Percentiles rank a stretch among this genome's conserved stretches.
Evolutionary conservation across 805 yeast species (phyloP).

Genomic region (Saccharomycopsis capsularis): DNA sequence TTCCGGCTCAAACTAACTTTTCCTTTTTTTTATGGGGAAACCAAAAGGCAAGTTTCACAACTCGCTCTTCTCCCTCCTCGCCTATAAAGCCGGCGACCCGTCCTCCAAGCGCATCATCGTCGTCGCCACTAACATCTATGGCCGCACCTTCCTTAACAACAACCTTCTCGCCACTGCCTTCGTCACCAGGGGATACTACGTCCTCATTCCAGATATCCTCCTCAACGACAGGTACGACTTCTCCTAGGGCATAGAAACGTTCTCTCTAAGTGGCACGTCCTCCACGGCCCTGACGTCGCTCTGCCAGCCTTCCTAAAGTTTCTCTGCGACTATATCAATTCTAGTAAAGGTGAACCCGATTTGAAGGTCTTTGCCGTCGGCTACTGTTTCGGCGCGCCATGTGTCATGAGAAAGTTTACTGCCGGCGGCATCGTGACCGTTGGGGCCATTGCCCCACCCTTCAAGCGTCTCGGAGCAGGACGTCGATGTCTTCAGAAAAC

Average conservation of each 20-base stretch:
- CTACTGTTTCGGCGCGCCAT: constrained; percentile 81
- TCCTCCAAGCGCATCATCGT: constrained; percentile 40
- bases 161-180: constrained; percentile 59
- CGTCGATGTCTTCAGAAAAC: constrained; percentile 51
- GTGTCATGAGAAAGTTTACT: constrained; percentile 35
- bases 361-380: constrained; percentile 48
- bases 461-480: constrained; percentile 63
- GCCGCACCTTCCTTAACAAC: constrained; percentile 49
- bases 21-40: too few relatives aligned
- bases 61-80: background rate
- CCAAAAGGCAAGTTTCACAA: background rate
- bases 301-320: constrained; percentile 44
- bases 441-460: constrained; percentile 81
- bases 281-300: constrained; percentile 46
- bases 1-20: too few relatives aligned
- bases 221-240: constrained; percentile 12
- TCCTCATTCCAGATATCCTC: constrained; percentile 54
- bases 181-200: constrained; percentile 54
- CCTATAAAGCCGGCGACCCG: constrained; percentile 34
- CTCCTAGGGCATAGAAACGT: background rate
- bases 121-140: constrained; percentile 63
- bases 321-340: too few relatives aligned
- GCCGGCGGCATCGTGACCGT: constrained; percentile 39
- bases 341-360: too few relatives aligned
- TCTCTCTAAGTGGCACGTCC: constrained; percentile 42